Evolutionary conservation across 2,329 filamentous ascomycete species (phyloP).

Genomic region (Aspergillus sp.): DNA sequence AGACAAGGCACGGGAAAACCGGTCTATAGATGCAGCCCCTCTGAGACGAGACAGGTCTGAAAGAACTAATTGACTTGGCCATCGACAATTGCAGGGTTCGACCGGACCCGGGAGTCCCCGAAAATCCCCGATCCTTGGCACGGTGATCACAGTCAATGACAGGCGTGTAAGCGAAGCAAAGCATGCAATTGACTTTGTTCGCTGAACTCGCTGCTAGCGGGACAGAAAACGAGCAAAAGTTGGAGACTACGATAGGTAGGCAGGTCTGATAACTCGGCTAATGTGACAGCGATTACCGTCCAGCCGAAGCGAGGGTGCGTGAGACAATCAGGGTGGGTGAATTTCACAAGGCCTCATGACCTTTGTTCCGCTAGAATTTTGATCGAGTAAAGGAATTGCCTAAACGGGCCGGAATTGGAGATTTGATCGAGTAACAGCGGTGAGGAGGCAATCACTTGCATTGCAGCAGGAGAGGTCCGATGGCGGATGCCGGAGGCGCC

Average conservation of each 20-base stretch:
- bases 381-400: slow-evolving; percentile 23
- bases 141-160: neutral
- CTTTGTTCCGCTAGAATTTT: neutral
- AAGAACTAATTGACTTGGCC: neutral
- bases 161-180: neutral
- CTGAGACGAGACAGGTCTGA: neutral
- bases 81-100: neutral
- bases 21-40: neutral
- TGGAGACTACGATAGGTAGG: neutral
- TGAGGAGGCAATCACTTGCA: slow-evolving; percentile 6
- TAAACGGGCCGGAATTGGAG: slow-evolving; percentile 23
- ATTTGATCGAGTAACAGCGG: slow-evolving; percentile 34
- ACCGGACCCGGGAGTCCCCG: neutral
- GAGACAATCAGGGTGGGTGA: neutral
- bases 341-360: neutral
- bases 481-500: slow-evolving; percentile 31
- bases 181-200: neutral
- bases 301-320: neutral
- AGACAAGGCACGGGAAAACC: neutral
- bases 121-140: neutral
- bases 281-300: neutral
- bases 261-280: neutral
- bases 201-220: neutral
- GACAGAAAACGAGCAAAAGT: neutral
- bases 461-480: slow-evolving; percentile 15